Percentiles rank a stretch among this genome's conserved stretches.
Conservation (phyloP, 495 filamentous ascomycete genomes). For the Podospora pseudoanserina region DNA sequence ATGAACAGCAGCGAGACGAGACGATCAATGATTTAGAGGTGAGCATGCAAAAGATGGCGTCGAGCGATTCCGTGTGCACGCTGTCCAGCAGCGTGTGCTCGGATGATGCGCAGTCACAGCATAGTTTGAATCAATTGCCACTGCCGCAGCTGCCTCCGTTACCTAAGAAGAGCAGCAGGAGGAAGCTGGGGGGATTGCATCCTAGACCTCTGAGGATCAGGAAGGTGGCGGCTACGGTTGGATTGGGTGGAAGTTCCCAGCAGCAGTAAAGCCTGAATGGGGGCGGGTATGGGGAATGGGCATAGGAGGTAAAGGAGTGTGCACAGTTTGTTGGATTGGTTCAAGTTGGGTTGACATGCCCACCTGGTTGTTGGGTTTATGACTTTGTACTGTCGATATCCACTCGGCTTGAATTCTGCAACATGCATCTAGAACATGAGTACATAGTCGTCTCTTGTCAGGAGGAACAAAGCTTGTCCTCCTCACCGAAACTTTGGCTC, state of each 20-base stretch:
- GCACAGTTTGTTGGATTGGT: background rate
- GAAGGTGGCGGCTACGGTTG: background rate
- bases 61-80: background rate
- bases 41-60: background rate
- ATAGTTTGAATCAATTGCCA: background rate
- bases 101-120: background rate
- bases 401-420: too few species aligned
- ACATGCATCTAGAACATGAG: too few species aligned
- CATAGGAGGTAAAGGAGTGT: background rate
- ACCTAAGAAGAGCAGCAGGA: slow-evolving; percentile 10
- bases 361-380: background rate
- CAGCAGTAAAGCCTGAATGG: background rate
- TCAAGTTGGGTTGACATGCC: background rate
- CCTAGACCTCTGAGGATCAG: slow-evolving; percentile 6
- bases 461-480: background rate
- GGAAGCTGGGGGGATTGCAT: slow-evolving; percentile 4
- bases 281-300: background rate
- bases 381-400: background rate
- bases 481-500: background rate
- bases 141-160: background rate
- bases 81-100: slow-evolving; percentile 3
- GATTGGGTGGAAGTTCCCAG: background rate
- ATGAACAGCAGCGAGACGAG: background rate
- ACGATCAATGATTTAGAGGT: background rate
- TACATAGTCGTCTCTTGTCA: too few species aligned